Evolutionary conservation across 768 basidiomycete species (phyloP), one percentile per base, ranked within the genome.

Genomic region (Galerina sulciceps): DNA sequence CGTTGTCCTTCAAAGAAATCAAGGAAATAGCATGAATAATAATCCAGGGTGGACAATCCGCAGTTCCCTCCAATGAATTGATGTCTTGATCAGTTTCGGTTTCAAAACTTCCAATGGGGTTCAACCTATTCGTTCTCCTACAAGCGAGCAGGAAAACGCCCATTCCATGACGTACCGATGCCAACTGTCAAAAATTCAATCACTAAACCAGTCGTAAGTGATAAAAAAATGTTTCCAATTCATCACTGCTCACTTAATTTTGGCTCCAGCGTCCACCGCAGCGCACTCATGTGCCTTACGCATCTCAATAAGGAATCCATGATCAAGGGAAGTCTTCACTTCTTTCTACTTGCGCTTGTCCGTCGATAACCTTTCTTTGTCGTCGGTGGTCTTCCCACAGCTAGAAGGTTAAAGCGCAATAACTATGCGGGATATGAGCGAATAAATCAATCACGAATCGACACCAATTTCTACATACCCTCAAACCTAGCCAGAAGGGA

Each of bases 161-260:
- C 85, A 86, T 42, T 84, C 80, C 70, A 85, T 71, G 10, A 85
- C 69, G 57, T 84, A 85, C 17, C 80, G 58, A 85, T 79, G 10
- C 81, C 81, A 8, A 83, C 81, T 80, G 31, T 18, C 34, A 2
- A 41, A 6, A 1, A 45, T 17, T 31, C 8, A 3, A 35, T 34
- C 14, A 45, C 20, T 13, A 23, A 37, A 9, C 20, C 10, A 9
- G 13, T 4, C 43, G 6, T 20, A 31, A 2, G 26, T 31, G 8
- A 1, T 1, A 5, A 31, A 31, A 5, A 31, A 2, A 31, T 31
- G 26, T 31, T 31, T 3, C 26, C 26, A 31, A 31, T 31, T 31
- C 4, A 31, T 31, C 26, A 31, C 26, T 31, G 2, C 26, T 31
- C 26, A 31, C 26, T 31, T 73, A 52, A 69, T 69, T 62, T 80